Evolutionary conservation across 768 basidiomycete genomes (phyloP), one percentile per base, ranked within the genome.

Genomic region (Leucosporidium scottii): DNA sequence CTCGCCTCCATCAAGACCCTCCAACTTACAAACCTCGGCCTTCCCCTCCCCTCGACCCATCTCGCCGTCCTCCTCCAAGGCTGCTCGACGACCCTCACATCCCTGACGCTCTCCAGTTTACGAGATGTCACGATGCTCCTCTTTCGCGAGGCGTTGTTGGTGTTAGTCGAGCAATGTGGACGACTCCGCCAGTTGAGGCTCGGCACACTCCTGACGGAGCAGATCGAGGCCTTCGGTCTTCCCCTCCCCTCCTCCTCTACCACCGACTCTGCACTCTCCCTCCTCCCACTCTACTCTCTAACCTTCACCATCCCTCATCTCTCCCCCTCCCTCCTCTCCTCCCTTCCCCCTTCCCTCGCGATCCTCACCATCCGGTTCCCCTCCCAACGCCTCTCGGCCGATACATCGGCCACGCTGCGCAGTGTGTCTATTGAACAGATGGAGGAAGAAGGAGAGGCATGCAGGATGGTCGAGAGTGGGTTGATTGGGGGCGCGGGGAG

Each of bases 11-110:
- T 70, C 28, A 54, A 49, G 18, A 53, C 56, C 55, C 62, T 70
- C 12, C 66, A 65, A 17, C 48, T 70, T n/a, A 63, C 69, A 2
- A 70, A 70, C 59, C 59, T 70, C 62, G 69, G 69, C 25, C 55
- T 70, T 18, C 69, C 69, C 4, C 23, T 54, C 0, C 69, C 69
- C 21, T 61, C 69, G 8, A 67, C 69, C 5, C 69, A 70, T 44
- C 31, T 70, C 18, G 36, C 59, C 48, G 30, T 30, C 10, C 25
- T 70, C 55, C 54, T 70, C 7, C 1, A 18, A 7, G 48, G 28
- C 50, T 39, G 50, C n/a, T 17, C 47, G 0, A 28, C 44, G 15
- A 57, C 59, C 7, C 62, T 70, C 27, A 27, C 59, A 55, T 54
- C 57, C 55, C 59, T 70, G 39, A 66, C 69, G 12, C 18, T 70